phyloP scores from a whole-genome alignment of 495 filamentous ascomycete genomes.

The Physcia stellaris region DNA sequence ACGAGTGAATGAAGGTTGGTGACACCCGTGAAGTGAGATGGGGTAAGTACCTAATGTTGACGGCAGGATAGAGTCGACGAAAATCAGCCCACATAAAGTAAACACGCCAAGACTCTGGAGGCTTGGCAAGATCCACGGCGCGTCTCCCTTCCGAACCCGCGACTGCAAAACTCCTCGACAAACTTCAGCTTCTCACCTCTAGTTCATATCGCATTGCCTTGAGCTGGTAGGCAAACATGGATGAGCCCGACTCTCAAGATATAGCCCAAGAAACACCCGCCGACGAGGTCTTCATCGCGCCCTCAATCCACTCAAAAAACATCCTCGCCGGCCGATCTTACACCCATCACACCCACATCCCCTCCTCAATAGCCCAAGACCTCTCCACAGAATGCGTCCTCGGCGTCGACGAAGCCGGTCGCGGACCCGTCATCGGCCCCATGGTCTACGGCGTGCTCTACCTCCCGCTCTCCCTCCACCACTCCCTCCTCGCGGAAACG shows the following conservation, averaged over 20 bases:
- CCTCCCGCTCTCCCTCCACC: slow-evolving; percentile 53
- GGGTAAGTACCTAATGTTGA: too few species aligned
- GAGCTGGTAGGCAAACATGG: too few species aligned
- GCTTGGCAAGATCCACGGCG: too few species aligned
- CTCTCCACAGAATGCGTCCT: slow-evolving; percentile 42
- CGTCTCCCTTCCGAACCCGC: too few species aligned
- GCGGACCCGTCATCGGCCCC: slow-evolving; percentile 87
- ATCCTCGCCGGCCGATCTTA: slow-evolving; percentile 67
- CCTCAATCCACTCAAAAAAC: slow-evolving; percentile 49
- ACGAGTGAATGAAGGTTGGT: too few species aligned
- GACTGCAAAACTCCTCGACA: too few species aligned
- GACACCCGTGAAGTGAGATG: too few species aligned
- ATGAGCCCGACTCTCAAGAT: slow-evolving; percentile 31
- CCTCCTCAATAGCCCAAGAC: slow-evolving; percentile 31
- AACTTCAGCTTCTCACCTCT: too few species aligned
- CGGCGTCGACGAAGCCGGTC: slow-evolving; percentile 90
- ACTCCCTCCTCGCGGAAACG: slow-evolving; percentile 54
- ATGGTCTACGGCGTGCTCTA: slow-evolving; percentile 96
- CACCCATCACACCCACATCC: slow-evolving; percentile 68
- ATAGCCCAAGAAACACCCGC: slow-evolving; percentile 41
- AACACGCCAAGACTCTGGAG: too few species aligned
- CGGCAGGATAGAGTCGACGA: too few species aligned
- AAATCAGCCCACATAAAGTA: too few species aligned
- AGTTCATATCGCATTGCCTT: too few species aligned
- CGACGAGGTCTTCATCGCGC: slow-evolving; percentile 55